phyloP scores from a whole-genome alignment of 2,329 filamentous ascomycete species.

The Huntiella decipiens region DNA sequence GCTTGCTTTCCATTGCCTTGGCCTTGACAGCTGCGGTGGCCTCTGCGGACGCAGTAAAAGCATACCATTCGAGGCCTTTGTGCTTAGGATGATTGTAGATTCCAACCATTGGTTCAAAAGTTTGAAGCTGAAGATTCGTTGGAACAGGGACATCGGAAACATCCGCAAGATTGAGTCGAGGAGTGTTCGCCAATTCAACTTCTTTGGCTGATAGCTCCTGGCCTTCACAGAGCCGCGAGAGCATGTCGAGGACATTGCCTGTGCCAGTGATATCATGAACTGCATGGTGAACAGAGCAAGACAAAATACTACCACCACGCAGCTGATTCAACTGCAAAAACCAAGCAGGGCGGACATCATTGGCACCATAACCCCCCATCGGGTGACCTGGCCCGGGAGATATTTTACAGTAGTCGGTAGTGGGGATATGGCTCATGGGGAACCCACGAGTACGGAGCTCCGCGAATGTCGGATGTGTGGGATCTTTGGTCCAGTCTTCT shows the following conservation, averaged over 20 bases:
- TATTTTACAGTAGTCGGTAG: background rate
- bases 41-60: background rate
- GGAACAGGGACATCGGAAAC: background rate
- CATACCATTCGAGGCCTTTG: background rate
- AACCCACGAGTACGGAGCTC: background rate
- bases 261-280: slow-evolving; percentile 3
- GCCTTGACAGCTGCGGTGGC: background rate
- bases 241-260: background rate
- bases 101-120: background rate
- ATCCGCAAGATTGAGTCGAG: background rate
- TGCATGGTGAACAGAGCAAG: background rate
- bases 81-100: background rate
- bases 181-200: background rate
- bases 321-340: background rate
- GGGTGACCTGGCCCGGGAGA: background rate
- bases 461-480: background rate
- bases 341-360: background rate
- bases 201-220: background rate
- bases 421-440: background rate
- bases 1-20: background rate
- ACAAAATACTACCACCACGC: background rate
- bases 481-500: slow-evolving; percentile 3
- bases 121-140: background rate
- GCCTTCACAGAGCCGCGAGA: background rate
- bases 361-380: background rate